Conservation (phyloP, 2,329 filamentous ascomycete species). For the Teratosphaeriaceae sp. region DNA sequence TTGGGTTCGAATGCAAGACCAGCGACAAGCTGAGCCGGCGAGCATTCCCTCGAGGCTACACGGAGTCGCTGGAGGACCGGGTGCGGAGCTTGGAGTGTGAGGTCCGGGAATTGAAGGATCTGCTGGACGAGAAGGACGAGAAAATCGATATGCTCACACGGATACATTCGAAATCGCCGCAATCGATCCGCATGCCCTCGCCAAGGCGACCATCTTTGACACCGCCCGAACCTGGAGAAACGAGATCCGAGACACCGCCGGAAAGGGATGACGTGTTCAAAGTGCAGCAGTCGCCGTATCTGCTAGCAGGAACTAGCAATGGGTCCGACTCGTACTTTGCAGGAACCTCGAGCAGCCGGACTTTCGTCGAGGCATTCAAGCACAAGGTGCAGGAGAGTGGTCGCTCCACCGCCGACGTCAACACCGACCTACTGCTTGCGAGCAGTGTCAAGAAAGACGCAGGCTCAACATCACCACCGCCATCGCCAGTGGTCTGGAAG, state of each 20-base stretch:
- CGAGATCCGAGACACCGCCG: conserved; percentile 22
- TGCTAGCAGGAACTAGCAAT: conserved; percentile 64
- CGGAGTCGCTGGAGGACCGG: conserved; percentile 90
- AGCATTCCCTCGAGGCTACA: conserved; percentile 93
- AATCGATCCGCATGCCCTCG: conserved; percentile 38
- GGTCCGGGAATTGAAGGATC: conserved; percentile 79
- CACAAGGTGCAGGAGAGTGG: conserved; percentile 67
- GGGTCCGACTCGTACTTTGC: conserved; percentile 71
- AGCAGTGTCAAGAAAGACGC: conserved; percentile 51
- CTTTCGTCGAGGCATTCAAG: conserved; percentile 80
- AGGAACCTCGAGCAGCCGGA: conserved; percentile 74
- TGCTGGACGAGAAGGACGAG: conserved; percentile 95
- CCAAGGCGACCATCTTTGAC: conserved; percentile 29
- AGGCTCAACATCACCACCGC: conserved; percentile 12
- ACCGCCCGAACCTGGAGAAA: conserved; percentile 12
- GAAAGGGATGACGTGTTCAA: conserved; percentile 68
- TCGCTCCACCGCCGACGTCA: conserved; percentile 63
- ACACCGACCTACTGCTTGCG: conserved; percentile 60
- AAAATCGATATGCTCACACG: conserved; percentile 95
- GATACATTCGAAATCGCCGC: conserved; percentile 61
- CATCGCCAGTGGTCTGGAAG: conserved; percentile 31
- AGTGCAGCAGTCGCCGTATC: conserved; percentile 65
- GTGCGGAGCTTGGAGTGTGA: conserved; percentile 78
- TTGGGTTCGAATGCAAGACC: conserved; percentile 97
- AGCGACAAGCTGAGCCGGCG: conserved; percentile 95